Evolutionary conservation across 2,329 filamentous ascomycete species (phyloP), one percentile per base, ranked within the genome.

Genomic region (Paramyrothecium sp.): DNA sequence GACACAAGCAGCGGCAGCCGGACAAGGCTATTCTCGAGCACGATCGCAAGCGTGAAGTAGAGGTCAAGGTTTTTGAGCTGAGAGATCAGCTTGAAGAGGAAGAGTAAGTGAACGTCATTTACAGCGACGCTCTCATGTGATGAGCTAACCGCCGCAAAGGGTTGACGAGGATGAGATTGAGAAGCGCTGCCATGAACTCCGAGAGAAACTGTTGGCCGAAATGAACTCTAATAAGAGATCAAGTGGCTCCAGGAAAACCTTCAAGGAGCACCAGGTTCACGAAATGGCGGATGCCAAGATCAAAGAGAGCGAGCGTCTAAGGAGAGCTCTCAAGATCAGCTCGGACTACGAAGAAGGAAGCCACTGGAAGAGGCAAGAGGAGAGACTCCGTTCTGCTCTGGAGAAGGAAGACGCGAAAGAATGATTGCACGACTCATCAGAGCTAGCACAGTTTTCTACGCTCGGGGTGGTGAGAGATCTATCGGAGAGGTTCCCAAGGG

Each of bases 221-320:
- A 71, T 75, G 59, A 71, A 75, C 50, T 67, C 68, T 0, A 67
- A 65, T 1, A 69, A 66, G 34, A 71, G 61, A 21, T 64, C 61
- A 22, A 71, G 66, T 56, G 75, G 71, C 22, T 73, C 69, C n/a
- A 71, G 75, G 56, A 76, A 71, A 55, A 82, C 85, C 11, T 82
- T 98, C 62, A 99, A 98, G 77, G 82, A 88, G 63, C 92, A 98
- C 75, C 92, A 98, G 75, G 92, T 98, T 20, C 95, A 99, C 78
- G 95, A 98, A 76, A 82, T 97, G 72, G 95, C 95, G 19, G 90
- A 95, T 68, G 95, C 94, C 59, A 99, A 99, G 83, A 94, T 96
- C 65, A 89, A 91, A 72, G 95, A 99, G 81, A 97, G 89, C 73
- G 93, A 98, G 76, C 84, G 90, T 66, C 78, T 99, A 71, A 81